Evolutionary conservation across 768 basidiomycete species (phyloP).

Genomic region (Suillus weaverae): DNA sequence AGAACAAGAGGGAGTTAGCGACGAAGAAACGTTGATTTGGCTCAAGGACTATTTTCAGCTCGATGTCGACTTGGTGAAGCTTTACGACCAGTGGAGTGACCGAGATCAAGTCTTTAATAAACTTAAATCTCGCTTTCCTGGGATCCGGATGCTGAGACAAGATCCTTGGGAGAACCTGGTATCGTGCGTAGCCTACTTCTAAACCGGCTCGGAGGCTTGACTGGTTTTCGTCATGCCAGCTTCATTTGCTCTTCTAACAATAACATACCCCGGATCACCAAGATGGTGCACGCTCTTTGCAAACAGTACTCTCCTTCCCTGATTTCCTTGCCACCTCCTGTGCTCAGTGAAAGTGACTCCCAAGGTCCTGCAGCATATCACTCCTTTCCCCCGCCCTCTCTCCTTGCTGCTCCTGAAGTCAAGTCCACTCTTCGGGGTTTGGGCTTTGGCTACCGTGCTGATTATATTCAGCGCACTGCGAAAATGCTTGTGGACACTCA

Average conservation of each 20-base stretch:
- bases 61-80: conserved; percentile 61
- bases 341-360: neutral
- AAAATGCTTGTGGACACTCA: conserved; percentile 69
- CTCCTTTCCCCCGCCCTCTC: conserved; percentile 82
- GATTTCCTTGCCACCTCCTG: conserved; percentile 45
- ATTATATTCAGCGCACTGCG: conserved; percentile 84
- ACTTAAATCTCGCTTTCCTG: conserved; percentile 64
- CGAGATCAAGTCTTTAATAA: conserved; percentile 75
- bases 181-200: conserved; percentile 58
- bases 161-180: conserved; percentile 96
- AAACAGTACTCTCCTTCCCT: conserved; percentile 71
- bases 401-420: conserved; percentile 58
- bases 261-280: conserved; percentile 91
- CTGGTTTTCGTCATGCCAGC: conserved; percentile 38
- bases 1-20: conserved; percentile 35
- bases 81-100: conserved; percentile 77
- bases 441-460: conserved; percentile 95
- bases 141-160: conserved; percentile 86
- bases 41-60: conserved; percentile 90
- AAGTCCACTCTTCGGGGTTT: conserved; percentile 68
- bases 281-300: conserved; percentile 87
- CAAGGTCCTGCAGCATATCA: conserved; percentile 47
- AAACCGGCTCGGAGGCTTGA: conserved; percentile 4
- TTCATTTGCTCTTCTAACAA: conserved; percentile 99
- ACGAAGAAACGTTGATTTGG: conserved; percentile 73